phyloP scores from a whole-genome alignment of 768 basidiomycete genomes.

The Mycena kentingensis region DNA sequence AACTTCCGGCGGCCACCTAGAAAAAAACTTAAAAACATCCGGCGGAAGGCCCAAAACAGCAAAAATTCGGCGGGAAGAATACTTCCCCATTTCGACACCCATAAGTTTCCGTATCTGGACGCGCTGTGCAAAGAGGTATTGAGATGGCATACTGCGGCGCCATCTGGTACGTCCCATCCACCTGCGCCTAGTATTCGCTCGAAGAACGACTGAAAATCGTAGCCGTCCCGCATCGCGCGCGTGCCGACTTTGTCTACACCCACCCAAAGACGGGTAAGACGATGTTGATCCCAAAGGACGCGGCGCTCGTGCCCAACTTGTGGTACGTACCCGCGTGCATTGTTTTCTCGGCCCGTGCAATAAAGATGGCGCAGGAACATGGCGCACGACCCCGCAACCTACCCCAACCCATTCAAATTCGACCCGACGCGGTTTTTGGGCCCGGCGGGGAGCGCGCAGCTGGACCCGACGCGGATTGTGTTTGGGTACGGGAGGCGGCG shows the following conservation, averaged over 20 bases:
- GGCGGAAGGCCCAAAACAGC: too few species aligned
- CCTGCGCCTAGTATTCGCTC: neutral
- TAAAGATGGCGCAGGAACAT: slow-evolving; percentile 24
- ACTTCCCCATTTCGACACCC: too few species aligned
- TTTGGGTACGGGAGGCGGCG: neutral
- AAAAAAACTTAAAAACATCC: too few species aligned
- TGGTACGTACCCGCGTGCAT: neutral
- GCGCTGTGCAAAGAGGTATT: slow-evolving; percentile 25
- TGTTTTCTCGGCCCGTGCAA: neutral
- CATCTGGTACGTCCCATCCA: slow-evolving; percentile 16
- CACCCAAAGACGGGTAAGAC: neutral
- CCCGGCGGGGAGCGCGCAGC: neutral
- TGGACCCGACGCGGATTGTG: neutral
- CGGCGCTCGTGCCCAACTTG: neutral
- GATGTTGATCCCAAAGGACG: neutral
- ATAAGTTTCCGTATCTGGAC: slow-evolving; percentile 21
- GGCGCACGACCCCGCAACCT: slow-evolving; percentile 30
- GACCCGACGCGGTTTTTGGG: slow-evolving; percentile 14
- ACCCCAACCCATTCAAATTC: slow-evolving; percentile 14
- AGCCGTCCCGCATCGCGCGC: neutral
- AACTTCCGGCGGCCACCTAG: too few species aligned
- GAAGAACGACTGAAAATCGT: neutral
- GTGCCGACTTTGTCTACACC: neutral
- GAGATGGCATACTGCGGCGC: slow-evolving; percentile 18
- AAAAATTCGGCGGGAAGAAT: too few species aligned